Percentiles rank a stretch among this genome's conserved stretches.
Conservation (phyloP, 2,329 filamentous ascomycete genomes). For the Chrysoporthe deuterocubensis region DNA sequence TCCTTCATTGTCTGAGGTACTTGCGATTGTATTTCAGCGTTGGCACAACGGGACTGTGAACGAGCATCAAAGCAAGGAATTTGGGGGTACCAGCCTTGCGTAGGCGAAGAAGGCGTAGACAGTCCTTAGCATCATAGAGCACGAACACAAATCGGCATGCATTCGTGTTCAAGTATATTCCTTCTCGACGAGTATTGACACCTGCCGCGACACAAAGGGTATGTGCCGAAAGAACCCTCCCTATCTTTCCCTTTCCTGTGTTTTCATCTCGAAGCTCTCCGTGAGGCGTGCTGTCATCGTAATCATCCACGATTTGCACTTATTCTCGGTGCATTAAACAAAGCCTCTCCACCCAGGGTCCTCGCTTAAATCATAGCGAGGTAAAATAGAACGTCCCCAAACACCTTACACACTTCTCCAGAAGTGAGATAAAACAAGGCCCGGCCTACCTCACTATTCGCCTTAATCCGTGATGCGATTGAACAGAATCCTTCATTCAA, state of each 20-base stretch:
- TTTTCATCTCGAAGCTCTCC: background rate
- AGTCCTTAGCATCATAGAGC: background rate
- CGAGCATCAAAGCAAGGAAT: background rate
- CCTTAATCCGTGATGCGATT: background rate
- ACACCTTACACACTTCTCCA: background rate
- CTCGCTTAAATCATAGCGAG: background rate
- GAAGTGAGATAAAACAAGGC: background rate
- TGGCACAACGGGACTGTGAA: background rate
- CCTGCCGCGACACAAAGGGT: background rate
- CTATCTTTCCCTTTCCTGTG: background rate
- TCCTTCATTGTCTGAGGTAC: background rate
- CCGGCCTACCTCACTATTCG: background rate
- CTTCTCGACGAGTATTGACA: background rate
- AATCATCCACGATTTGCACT: background rate
- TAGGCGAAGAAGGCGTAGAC: background rate
- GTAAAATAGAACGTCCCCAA: background rate
- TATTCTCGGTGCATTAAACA: background rate
- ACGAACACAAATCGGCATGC: background rate
- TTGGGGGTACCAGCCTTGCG: too few species aligned
- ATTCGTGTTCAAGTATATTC: background rate
- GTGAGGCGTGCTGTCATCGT: background rate
- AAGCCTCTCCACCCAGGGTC: background rate
- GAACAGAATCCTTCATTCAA: background rate
- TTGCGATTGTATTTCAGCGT: background rate
- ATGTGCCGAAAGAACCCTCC: too few species aligned